A percentile compares a stretch with the other conserved stretches of the same genome.
Evolutionary conservation across 2,329 filamentous ascomycete genomes (phyloP).

Genomic region (Tolypocladium capitatum): DNA sequence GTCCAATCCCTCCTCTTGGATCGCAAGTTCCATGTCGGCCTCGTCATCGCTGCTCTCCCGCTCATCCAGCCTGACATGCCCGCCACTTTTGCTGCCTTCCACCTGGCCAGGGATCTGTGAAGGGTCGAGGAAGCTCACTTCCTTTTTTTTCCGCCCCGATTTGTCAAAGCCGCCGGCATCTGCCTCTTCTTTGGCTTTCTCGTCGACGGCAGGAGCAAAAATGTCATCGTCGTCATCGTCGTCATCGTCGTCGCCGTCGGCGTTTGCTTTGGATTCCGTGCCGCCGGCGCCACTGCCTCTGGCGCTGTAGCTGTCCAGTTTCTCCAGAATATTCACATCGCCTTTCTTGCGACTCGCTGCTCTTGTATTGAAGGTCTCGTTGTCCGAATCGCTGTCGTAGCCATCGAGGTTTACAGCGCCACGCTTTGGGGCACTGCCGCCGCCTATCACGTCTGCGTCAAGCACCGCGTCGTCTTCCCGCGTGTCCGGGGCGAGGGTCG

Average conservation of each 20-base stretch:
- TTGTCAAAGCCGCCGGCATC: slow-evolving; percentile 18
- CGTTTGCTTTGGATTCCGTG: slow-evolving; percentile 17
- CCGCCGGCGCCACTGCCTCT: slow-evolving; percentile 25
- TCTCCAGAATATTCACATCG: slow-evolving; percentile 35
- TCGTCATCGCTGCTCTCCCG: slow-evolving; percentile 48
- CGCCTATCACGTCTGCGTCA: slow-evolving; percentile 86
- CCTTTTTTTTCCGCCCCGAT: slow-evolving; percentile 45
- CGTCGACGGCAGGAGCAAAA: slow-evolving; percentile 62
- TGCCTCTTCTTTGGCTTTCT: slow-evolving; percentile 28
- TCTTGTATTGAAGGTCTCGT: slow-evolving; percentile 73
- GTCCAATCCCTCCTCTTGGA: slow-evolving; percentile 64
- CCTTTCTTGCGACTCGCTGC: slow-evolving; percentile 45
- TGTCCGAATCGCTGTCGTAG: slow-evolving; percentile 87
- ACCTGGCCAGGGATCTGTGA: slow-evolving; percentile 69
- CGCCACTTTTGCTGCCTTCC: slow-evolving; percentile 56
- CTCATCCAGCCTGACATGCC: slow-evolving; percentile 50
- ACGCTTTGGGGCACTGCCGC: slow-evolving; percentile 64
- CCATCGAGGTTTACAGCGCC: slow-evolving; percentile 94
- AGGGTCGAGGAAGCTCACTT: slow-evolving; percentile 46
- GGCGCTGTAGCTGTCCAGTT: slow-evolving; percentile 41
- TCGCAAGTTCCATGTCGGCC: slow-evolving; percentile 56
- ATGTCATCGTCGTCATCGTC: slow-evolving; percentile 68
- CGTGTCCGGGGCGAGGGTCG: slow-evolving; percentile 73
- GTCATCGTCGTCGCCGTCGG: slow-evolving; percentile 39
- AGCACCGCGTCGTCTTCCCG: slow-evolving; percentile 59